Base-by-base conservation (phyloP, 805 yeast genomes). In the Pichia thaimueangensis region DNA sequence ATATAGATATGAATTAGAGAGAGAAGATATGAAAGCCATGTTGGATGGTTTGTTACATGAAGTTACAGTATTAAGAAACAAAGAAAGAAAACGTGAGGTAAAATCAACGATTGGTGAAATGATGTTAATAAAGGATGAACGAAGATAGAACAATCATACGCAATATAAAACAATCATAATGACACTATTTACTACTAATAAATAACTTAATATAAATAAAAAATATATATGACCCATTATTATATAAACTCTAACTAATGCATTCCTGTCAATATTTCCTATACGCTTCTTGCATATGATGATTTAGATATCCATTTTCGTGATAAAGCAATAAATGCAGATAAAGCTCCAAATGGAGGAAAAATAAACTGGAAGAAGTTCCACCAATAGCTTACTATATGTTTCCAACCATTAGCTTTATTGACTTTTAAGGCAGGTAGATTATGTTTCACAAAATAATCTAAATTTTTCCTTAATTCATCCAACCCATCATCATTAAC, bases 401-500 rank as follows among this genome's bases (percentile, higher is more conserved):
- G 28, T 3, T 9, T 32, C 17, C 23, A 11, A 13, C 32, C 23
- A 6, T 21, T 21, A 19, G 15, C 20, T 20, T 39, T 30, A 16
- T 34, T 30, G 2, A 13, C 17, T 15, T 25, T 22, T 11, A 39
- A 6, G 5, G 37, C 46, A 5, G 30, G 42, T 16, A 43, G 25
- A 15, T 35, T 33, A 15, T 13, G 10, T 16, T 22, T 30, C 1
- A 78, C 59, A 6, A 72, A 51, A 3, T 51, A 42, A 36, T 73
- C 77, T 0, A 82, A 53, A 42, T 69, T 62, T 0, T 48, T 59
- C 29, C 69, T 60, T 15, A 83, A 62, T 3, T 67, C 65, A 1
- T 68, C 70, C 2, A 73, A 27, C 6, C 69, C 57, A 11, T 65
- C 62, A 45, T 76, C 70, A 53, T 93, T 94, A 21, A 80, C 76